These are phyloP conservation scores for Candida wancherniae DNA, from an alignment of 805 yeast species.

Conservation along the genomic window DNA sequence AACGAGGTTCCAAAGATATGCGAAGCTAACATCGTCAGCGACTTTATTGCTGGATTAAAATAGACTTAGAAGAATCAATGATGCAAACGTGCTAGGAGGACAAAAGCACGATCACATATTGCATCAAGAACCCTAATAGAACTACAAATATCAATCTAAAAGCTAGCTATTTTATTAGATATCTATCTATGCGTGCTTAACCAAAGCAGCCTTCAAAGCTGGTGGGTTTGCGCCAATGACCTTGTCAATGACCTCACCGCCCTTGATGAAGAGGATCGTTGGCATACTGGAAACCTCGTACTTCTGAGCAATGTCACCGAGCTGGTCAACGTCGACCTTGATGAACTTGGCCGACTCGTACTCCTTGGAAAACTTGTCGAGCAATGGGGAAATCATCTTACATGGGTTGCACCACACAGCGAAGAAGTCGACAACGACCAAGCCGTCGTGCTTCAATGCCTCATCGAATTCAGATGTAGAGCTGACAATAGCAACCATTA, in stretches of 20 bases:
- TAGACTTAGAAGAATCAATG: too few relatives aligned
- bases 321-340: constrained; percentile 90
- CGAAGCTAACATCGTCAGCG: constrained; percentile 5
- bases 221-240: constrained; percentile 90
- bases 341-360: constrained; percentile 68
- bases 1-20: constrained; percentile 4
- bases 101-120: too few relatives aligned
- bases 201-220: constrained; percentile 67
- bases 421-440: constrained; percentile 91
- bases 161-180: too few relatives aligned
- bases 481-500: constrained; percentile 35
- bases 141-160: too few relatives aligned
- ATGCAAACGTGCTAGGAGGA: too few relatives aligned
- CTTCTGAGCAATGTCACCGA: constrained; percentile 69
- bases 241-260: constrained; percentile 72
- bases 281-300: constrained; percentile 57
- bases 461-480: constrained; percentile 56
- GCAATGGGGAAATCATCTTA: constrained; percentile 92
- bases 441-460: constrained; percentile 57
- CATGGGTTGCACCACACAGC: constrained; percentile 99
- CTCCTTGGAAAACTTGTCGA: constrained; percentile 72
- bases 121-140: too few relatives aligned
- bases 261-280: constrained; percentile 69
- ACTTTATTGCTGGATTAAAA: constrained; percentile 1
- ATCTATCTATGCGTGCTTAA: constrained; percentile 41